Evolutionary conservation across 2,329 filamentous ascomycete species (phyloP), one percentile per base, ranked within the genome.

Genomic region (Teratosphaeria viscida): DNA sequence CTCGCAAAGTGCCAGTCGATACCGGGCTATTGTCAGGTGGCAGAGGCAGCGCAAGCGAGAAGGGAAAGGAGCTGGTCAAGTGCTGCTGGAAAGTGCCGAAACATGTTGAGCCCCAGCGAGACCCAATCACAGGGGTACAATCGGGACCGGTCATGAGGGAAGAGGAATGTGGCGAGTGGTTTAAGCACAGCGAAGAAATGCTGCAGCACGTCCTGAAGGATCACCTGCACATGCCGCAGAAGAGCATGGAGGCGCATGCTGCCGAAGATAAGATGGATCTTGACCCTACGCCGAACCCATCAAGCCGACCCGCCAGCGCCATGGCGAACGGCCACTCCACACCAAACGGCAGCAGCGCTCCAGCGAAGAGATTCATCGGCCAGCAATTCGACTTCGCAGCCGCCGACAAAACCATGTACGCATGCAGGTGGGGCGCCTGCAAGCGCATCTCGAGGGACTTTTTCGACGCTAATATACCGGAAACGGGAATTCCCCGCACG

Each of bases 361-460:
- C 58, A 10, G 23, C 61, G 11, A 49, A 27, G 26, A 23, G 54
- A 32, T 59, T 53, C 26, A 53, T 52, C 12, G 58, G 53, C 2
- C 56, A 59, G 11, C 52, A 52, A 16, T 69, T 70, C 60, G 72
- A 74, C 57, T 71, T 72, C 55, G 59, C 62, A 26, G 62, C 65
- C 16, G 65, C 65, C 14, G 68, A 72, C 55, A 57, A 65, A 19
- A 76, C 78, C 23, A 76, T 69, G 11, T 83, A 81, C 65, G 75
- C 73, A 7, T 92, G 89, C 72, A 77, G 79, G 27, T 92, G 89
- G 89, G 80, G 32, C 32, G 53, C 79, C 16, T 92, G 89, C 74
- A 75, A 72, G 52, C 84, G 84, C 66, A 86, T 84, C 65, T 62
- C 74, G 66, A 57, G 72, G 64, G 59, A 71, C 66, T 65, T 65